Conservation (phyloP, 129 eudicot species). For the Deinandra increscens region DNA sequence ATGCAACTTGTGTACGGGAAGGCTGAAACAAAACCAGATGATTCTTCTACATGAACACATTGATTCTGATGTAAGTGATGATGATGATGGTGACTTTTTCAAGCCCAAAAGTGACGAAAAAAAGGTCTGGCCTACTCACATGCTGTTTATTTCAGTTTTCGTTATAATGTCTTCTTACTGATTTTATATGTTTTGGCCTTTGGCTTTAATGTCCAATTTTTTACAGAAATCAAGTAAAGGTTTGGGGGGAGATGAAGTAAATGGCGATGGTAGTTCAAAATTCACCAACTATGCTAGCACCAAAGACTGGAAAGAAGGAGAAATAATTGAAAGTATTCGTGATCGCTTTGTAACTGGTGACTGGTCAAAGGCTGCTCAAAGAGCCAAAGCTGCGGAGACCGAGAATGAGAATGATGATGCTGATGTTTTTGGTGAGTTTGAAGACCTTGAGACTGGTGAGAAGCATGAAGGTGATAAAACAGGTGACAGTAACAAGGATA, state of each 20-base stretch:
- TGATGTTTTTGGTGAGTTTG: slow-evolving; percentile 74
- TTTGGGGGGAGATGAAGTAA: slow-evolving; percentile 38
- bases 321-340: slow-evolving; percentile 61
- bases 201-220: slow-evolving; percentile 11
- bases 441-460: slow-evolving; percentile 85
- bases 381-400: slow-evolving; percentile 46
- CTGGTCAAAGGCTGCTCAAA: slow-evolving; percentile 81
- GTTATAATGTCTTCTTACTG: background rate
- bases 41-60: slow-evolving; percentile 36
- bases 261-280: slow-evolving; percentile 72
- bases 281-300: slow-evolving; percentile 38
- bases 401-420: slow-evolving; percentile 46
- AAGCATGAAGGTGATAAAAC: slow-evolving; percentile 39
- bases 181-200: slow-evolving; percentile 5
- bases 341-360: slow-evolving; percentile 94
- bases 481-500: slow-evolving; percentile 33
- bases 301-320: slow-evolving; percentile 61
- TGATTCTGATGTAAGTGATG: slow-evolving; percentile 55
- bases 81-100: slow-evolving; percentile 82
- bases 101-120: slow-evolving; percentile 83
- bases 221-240: slow-evolving; percentile 47
- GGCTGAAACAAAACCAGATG: slow-evolving; percentile 38
- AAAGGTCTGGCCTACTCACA: slow-evolving; percentile 52
- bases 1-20: slow-evolving; percentile 91
- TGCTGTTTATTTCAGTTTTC: background rate